Percentiles rank a stretch among this genome's conserved stretches.
Conservation (phyloP, 2,329 filamentous ascomycete species). For the Alternaria rosae region DNA sequence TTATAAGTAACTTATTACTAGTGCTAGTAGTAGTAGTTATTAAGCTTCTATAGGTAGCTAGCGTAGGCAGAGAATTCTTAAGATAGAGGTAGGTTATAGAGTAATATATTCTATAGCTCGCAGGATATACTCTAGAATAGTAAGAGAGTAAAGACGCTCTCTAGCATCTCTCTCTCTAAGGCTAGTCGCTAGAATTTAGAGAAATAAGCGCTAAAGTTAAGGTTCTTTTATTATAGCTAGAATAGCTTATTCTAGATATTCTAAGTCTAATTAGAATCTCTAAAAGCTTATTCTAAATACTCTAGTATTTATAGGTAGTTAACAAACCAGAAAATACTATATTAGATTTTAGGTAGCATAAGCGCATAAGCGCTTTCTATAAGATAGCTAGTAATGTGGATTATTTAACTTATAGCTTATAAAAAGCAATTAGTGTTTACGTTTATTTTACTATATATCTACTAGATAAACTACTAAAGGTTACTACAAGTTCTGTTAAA, state of each 20-base stretch:
- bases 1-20: neutral
- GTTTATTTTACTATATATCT: slow-evolving; percentile 1
- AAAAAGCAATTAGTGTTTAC: neutral
- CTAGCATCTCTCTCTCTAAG: no score
- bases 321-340: no score
- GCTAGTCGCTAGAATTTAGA: no score
- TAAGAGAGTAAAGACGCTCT: no score
- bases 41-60: neutral
- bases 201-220: neutral
- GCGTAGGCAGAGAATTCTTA: neutral
- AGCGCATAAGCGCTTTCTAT: neutral
- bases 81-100: no score
- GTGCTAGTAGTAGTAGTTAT: neutral
- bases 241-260: no score
- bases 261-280: no score
- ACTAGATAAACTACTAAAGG: neutral
- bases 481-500: neutral
- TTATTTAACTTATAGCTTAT: neutral
- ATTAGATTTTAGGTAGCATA: slow-evolving; percentile 3
- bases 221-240: no score
- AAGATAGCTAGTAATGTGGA: neutral
- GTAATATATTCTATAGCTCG: no score
- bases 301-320: no score
- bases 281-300: no score
- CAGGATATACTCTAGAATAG: no score